Evolutionary conservation across 805 yeast genomes (phyloP).

Genomic region (Torulaspora quercuum): DNA sequence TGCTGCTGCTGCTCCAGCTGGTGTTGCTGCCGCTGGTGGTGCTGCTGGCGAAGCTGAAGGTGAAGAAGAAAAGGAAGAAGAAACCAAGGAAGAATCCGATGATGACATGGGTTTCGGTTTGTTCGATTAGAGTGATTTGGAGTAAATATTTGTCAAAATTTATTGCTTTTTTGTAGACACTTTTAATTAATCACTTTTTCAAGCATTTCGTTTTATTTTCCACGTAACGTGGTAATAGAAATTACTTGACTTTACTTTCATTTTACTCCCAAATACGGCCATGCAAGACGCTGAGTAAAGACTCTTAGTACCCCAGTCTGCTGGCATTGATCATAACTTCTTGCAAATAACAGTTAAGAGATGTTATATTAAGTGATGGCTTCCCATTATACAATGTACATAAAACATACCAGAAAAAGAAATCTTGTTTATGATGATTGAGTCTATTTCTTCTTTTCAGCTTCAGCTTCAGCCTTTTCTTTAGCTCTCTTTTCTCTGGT

Average conservation of each 20-base stretch:
- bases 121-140: slow-evolving; percentile 59
- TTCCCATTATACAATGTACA: slow-evolving; percentile 37
- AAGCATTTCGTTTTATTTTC: background rate
- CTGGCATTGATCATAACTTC: too few relatives aligned
- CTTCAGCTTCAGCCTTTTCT: slow-evolving; percentile 98
- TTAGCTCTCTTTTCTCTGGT: slow-evolving; percentile 96
- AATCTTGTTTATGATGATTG: slow-evolving; percentile 10
- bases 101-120: slow-evolving; percentile 92
- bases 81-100: slow-evolving; percentile 66
- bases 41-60: slow-evolving; percentile 51
- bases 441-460: slow-evolving; percentile 94
- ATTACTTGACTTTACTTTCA: too few relatives aligned
- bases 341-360: slow-evolving; percentile 14
- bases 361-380: slow-evolving; percentile 32
- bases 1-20: slow-evolving; percentile 41
- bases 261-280: too few relatives aligned
- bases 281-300: too few relatives aligned
- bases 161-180: slow-evolving; percentile 10
- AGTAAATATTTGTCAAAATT: slow-evolving; percentile 3
- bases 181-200: slow-evolving; percentile 7
- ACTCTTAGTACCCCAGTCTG: too few relatives aligned
- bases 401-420: slow-evolving; percentile 25
- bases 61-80: slow-evolving; percentile 60
- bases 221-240: too few relatives aligned
- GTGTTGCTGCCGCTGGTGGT: slow-evolving; percentile 46